Conservation (phyloP, 1,139 yeast genomes). For the Protomyces lactucae-debilis region DNA sequence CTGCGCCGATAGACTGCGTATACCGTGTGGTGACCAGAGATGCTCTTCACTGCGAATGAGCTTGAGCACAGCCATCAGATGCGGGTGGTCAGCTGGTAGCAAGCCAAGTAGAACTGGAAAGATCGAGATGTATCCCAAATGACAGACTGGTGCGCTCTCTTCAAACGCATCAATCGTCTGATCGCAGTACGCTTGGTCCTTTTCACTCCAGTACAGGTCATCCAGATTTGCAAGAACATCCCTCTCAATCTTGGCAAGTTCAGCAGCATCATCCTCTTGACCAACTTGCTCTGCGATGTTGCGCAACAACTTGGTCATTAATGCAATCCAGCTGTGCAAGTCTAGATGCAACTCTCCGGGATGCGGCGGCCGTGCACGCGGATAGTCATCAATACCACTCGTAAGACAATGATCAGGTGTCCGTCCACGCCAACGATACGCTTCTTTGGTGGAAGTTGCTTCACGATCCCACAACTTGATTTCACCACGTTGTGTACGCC, state of each 20-base stretch:
- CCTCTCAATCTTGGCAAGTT: constrained; percentile 51
- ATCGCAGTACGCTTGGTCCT: constrained; percentile 73
- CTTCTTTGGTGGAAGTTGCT: constrained; percentile 52
- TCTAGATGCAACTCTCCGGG: constrained; percentile 89
- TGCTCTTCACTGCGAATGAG: constrained; percentile 63
- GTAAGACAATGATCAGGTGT: constrained; percentile 81
- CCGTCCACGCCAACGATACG: constrained; percentile 91
- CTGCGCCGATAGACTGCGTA: constrained; percentile 70
- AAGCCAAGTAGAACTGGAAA: constrained; percentile 79
- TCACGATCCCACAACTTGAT: constrained; percentile 61
- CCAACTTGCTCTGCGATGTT: constrained; percentile 65
- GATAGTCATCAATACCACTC: constrained; percentile 93
- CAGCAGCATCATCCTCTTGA: constrained; percentile 52
- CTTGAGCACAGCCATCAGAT: constrained; percentile 50
- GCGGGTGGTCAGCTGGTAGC: constrained; percentile 51
- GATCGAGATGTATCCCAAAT: constrained; percentile 79
- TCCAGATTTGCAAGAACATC: constrained; percentile 62
- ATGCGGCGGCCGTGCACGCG: constrained; percentile 76
- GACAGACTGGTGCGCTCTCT: constrained; percentile 64
- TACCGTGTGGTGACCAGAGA: constrained; percentile 74
- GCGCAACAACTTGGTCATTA: constrained; percentile 79
- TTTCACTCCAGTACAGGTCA: constrained; percentile 71
- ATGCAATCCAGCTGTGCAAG: constrained; percentile 85
- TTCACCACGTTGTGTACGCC: constrained; percentile 73
- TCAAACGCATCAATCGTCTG: constrained; percentile 69